A percentile compares a stretch with the other conserved stretches of the same genome.
Conservation (phyloP, 2,329 filamentous ascomycete species). For the Trichocomaceae sp. region DNA sequence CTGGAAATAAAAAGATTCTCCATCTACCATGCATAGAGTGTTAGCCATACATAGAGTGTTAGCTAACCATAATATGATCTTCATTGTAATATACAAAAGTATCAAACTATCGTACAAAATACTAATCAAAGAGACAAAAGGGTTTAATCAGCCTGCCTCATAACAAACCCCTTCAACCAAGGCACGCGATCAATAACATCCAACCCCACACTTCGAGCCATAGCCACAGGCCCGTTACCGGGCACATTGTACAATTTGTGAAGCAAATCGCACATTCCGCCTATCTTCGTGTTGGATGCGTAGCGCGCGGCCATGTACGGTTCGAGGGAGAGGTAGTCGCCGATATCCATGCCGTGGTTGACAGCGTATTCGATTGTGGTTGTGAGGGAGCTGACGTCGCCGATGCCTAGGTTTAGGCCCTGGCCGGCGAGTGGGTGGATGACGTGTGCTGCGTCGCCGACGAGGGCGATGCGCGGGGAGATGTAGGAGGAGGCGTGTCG, state of each 20-base stretch:
- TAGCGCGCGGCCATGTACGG: conserved; percentile 76
- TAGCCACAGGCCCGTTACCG: conserved; percentile 70
- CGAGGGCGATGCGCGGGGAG: conserved; percentile 78
- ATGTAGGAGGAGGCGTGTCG: conserved; percentile 93
- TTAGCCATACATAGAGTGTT: no score
- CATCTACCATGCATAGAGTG: no score
- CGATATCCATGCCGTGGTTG: conserved; percentile 79
- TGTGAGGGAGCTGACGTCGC: conserved; percentile 74
- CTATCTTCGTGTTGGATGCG: conserved; percentile 69
- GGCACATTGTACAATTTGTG: conserved; percentile 81
- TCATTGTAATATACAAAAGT: background rate
- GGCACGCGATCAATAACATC: conserved; percentile 66
- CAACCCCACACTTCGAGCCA: conserved; percentile 69
- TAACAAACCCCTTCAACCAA: conserved; percentile 75
- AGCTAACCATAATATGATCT: no score
- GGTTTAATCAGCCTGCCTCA: conserved; percentile 57
- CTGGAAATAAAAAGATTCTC: no score
- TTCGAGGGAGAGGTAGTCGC: conserved; percentile 70
- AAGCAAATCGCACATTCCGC: conserved; percentile 76
- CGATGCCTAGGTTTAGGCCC: conserved; percentile 88
- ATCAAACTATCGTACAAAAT: background rate
- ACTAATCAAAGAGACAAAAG: background rate
- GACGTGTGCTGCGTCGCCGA: conserved; percentile 92
- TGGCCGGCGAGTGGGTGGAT: conserved; percentile 92
- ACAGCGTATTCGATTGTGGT: conserved; percentile 70